Evolutionary conservation across 768 basidiomycete genomes (phyloP), one percentile per base, ranked within the genome.

Genomic region (Xanthoconium stramineum): DNA sequence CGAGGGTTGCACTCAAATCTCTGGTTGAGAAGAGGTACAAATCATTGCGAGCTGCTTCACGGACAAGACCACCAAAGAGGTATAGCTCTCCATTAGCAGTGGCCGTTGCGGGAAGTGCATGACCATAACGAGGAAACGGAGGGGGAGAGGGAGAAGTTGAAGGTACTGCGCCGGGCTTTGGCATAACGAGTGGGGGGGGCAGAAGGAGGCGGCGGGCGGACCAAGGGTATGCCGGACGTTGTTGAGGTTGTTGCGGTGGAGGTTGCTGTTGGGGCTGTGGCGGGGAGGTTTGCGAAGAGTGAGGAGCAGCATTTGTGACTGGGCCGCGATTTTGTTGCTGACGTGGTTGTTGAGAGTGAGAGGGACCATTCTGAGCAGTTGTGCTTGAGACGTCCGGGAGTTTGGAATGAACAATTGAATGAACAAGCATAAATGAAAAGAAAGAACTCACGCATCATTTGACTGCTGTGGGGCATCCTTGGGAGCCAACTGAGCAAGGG

Each of bases 81-180:
- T 93, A 95, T 60, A 99, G 85, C 63, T 98, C 94, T 9, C 97
- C 97, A 7, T 78, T 80, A n/a, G 82, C 68, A 24, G 86, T 88
- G 2, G 91, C 83, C 9, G 80, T 82, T 6, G 89, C 82, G 10
- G 94, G 94, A 6, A 98, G 82, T 13, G 95, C 88, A 68, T 97
- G 92, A 28, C 96, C 97, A 68, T 98, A 99, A 40, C 96, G 86
- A 28, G 97, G 96, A 72, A 98, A 98, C 0, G 96, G 96, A 2
- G 88, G 86, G 0, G 91, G 88, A 0, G 92, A 93, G 3, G 86
- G 84, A 2, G 82, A 75, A 0, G 82, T 82, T 10, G 88, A 80
- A n/a, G 83, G 80, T 1, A 77, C 78, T 50, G 83, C 74, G 44
- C 83, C 86, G 13, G 86, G 85, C 60, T 86, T 89, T 48, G 78